These are phyloP conservation scores for Stylosanthes scabra DNA, from an alignment of 331 rosid genomes.

Conservation along the genomic window DNA sequence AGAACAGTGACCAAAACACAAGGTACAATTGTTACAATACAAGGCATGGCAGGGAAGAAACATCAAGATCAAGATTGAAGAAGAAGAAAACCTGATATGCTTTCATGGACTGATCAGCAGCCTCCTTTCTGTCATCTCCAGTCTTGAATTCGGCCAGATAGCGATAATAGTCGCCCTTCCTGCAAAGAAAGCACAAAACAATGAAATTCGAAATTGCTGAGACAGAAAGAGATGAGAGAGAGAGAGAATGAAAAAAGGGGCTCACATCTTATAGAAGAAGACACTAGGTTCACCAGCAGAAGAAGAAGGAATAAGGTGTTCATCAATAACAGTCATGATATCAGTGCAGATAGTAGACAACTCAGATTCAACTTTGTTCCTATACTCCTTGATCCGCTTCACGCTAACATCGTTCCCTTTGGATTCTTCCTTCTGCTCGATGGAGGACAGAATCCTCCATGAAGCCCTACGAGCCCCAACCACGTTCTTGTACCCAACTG, in stretches of 20 bases:
- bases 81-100: slow-evolving; percentile 59
- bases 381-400: slow-evolving; percentile 60
- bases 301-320: slow-evolving; percentile 63
- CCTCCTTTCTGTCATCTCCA: slow-evolving; percentile 66
- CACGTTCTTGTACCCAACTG: slow-evolving; percentile 68
- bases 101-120: slow-evolving; percentile 65
- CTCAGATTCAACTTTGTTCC: slow-evolving; percentile 67
- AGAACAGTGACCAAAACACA: background rate
- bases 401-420: slow-evolving; percentile 61
- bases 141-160: slow-evolving; percentile 63
- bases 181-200: slow-evolving; percentile 28
- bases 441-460: slow-evolving; percentile 70
- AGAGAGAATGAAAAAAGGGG: background rate
- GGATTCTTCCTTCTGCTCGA: slow-evolving; percentile 68
- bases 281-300: slow-evolving; percentile 59
- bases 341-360: slow-evolving; percentile 58
- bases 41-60: background rate
- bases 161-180: slow-evolving; percentile 76
- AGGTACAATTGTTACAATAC: background rate
- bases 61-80: slow-evolving; percentile 6
- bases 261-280: slow-evolving; percentile 70
- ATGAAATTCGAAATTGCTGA: slow-evolving; percentile 7
- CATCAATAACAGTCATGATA: slow-evolving; percentile 64
- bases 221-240: background rate
- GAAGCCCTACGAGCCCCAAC: slow-evolving; percentile 73